These are phyloP conservation scores for Fonsecaea pedrosoi DNA, from an alignment of 2,329 filamentous ascomycete species.

Conservation along the genomic window DNA sequence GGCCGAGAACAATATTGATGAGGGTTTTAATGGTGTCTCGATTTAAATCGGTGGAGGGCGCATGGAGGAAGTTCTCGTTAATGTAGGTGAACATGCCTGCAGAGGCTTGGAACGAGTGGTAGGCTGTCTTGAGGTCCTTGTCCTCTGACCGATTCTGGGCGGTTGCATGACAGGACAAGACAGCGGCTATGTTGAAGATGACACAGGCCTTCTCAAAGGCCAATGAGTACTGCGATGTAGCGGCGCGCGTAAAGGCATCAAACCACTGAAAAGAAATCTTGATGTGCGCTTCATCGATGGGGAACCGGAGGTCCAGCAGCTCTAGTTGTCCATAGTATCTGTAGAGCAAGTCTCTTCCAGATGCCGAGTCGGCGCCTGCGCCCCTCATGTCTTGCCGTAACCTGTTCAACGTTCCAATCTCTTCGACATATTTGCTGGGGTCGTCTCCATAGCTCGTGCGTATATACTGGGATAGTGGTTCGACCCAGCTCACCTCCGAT, in stretches of 20 bases:
- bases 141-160: conserved; percentile 92
- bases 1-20: conserved; percentile 90
- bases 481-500: conserved; percentile 98
- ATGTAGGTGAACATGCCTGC: conserved; percentile 99
- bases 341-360: conserved; percentile 90
- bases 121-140: conserved; percentile 90
- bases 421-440: conserved; percentile 91
- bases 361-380: conserved; percentile 93
- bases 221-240: conserved; percentile 94
- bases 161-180: conserved; percentile 93
- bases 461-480: conserved; percentile 91
- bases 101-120: conserved; percentile 96
- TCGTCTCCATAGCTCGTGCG: conserved; percentile 93
- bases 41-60: conserved; percentile 93
- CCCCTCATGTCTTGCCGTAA: conserved; percentile 98
- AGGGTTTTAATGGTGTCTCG: conserved; percentile 94
- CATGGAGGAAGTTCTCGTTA: conserved; percentile 98
- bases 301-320: conserved; percentile 90
- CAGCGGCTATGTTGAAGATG: conserved; percentile 98
- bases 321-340: conserved; percentile 98
- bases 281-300: conserved; percentile 98
- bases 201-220: conserved; percentile 99
- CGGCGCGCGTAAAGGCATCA: conserved; percentile 98
- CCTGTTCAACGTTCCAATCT: conserved; percentile 92
- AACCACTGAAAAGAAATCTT: conserved; percentile 99